Base-by-base conservation (phyloP, 257 asterid genomes). In the Plantago major region DNA sequence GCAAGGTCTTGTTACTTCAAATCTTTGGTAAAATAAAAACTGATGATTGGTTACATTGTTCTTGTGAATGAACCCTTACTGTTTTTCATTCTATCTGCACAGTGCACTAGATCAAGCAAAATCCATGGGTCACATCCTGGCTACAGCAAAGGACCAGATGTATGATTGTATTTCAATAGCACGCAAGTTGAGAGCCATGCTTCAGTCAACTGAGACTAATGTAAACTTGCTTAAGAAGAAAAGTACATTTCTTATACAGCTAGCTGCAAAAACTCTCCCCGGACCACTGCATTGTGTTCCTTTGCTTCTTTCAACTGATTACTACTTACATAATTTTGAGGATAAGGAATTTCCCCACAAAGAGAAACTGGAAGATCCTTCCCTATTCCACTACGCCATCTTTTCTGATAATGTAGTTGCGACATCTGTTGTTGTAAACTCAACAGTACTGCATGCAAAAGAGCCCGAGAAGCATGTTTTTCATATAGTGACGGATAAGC, bases 221-320 rank as follows among this genome's bases (percentile, higher is more conserved):
- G 78, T 85, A 47, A 74, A 74, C 60, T 63, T 66, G 30, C 74
- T 79, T 72, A 85, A 75, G 88, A 84, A 83, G 74, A 88, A 81
- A 80, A 88, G 98, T 75, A 74, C 94, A 40, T 90, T 90, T 77
- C 71, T 90, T 80, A 82, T 85, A 66, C 98, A 90, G 79, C 83
- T 90, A 42, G 96, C 96, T 64, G 98, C 96, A 44, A 90, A 88
- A 84, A 88, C 98, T 49, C 86, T 90, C 62, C 95, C 98, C 74
- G 81, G 81, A 73, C 98, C 98, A 7, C 69, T 90, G 79, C 96
- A 88, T 64, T 88, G 95, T 72, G 79, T 88, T 71, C 89, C 96
- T 19, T 72, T 88, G 70, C 86, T 85, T 68, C 96, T 90, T 65
- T 78, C 89, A 42, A 82, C 91, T 44, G 94, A 88, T 63, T 90